These are phyloP conservation scores for grape (Vitis vinifera) DNA, from an alignment of 164 flowering plant species.

Conservation along the genomic window DNA sequence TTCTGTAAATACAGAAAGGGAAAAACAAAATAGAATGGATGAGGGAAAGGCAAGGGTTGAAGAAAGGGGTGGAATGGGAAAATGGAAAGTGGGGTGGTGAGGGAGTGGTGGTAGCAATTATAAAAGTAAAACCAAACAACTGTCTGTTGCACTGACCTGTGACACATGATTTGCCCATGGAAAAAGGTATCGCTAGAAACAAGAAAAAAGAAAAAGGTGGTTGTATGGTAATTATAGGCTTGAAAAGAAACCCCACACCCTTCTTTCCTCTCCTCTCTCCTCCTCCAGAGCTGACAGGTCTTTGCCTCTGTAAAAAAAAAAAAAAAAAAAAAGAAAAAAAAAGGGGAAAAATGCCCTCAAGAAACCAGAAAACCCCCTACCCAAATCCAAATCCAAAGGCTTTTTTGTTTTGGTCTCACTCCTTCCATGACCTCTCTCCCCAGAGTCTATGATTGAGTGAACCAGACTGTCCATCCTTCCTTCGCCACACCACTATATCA, in stretches of 20 bases:
- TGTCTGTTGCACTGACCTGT: constrained; percentile 22
- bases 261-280: constrained; percentile 21
- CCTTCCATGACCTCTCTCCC: constrained; percentile 11
- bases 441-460: constrained; percentile 29
- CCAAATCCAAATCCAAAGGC: constrained; percentile 2
- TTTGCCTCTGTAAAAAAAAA: constrained; percentile 9
- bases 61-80: background rate
- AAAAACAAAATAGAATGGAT: too few relatives aligned
- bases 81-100: background rate
- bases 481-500: constrained; percentile 5
- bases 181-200: constrained; percentile 30
- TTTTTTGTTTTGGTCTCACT: background rate
- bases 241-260: constrained; percentile 15
- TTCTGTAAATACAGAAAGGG: too few relatives aligned
- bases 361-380: constrained; percentile 15
- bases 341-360: constrained; percentile 7
- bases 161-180: constrained; percentile 36
- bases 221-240: constrained; percentile 34
- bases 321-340: background rate
- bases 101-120: constrained; percentile 14
- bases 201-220: constrained; percentile 26
- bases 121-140: constrained; percentile 23
- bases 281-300: constrained; percentile 17
- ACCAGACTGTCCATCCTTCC: constrained; percentile 15
- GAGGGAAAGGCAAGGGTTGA: background rate